Evolutionary conservation across 345 rosid species (phyloP), one percentile per base, ranked within the genome.

Genomic region (Citrus unshiu): DNA sequence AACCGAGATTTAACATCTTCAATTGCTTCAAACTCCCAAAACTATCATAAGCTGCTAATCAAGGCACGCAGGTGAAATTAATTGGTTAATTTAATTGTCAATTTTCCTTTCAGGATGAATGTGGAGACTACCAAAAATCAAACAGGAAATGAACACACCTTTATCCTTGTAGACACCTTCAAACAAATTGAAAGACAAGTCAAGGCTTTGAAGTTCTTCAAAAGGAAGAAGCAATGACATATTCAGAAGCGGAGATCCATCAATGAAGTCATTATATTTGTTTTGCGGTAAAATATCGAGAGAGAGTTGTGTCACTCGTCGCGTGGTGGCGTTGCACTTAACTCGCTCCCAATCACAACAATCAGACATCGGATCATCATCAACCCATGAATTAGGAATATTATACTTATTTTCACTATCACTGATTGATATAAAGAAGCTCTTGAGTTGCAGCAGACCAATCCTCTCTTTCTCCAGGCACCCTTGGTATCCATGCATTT

Each of bases 391-490:
- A 43, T 1, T 35, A 40, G 74, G 63, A 57, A 35, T 66, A 22
- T 29, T 18, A 2, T 74, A 46, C 10, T 21, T 7, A 29, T 34
- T 32, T 32, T 34, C 30, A 30, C 4, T 2, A 19, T 27, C 34
- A 66, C 34, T 27, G 8, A 56, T 18, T 49, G 81, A 73, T 79
- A 35, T 56, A 10, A 79, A 19, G 60, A 79, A 73, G 1, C 59
- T 32, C 75, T 80, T 82, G 66, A 80, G 56, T 64, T 85, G 71
- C 22, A 80, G 51, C 27, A 85, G 69, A 5, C 77, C 84, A 7
- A 5, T 32, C 5, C 72, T 85, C 70, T 85, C 84, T 51, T 75
- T 75, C 6, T 79, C 77, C 65, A 14, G 13, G 24, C 73, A 70
- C 29, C 58, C 37, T 25, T 46, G 29, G 62, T 19, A 30, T 54